Evolutionary conservation across 164 flowering plant genomes (phyloP), one percentile per base, ranked within the genome.

Genomic region (grape (Vitis vinifera)): DNA sequence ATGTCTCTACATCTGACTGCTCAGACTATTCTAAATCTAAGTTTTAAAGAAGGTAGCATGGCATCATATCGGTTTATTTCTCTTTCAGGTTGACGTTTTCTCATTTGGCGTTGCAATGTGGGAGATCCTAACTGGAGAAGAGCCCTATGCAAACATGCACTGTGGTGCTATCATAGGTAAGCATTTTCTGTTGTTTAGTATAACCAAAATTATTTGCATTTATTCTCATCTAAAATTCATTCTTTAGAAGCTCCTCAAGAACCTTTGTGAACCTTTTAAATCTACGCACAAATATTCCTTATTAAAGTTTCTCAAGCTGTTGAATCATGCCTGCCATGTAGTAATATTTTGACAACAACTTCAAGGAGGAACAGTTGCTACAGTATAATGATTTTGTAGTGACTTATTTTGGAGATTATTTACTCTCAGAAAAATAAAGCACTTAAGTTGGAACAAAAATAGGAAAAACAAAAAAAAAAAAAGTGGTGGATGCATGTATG

Each of bases 51-150:
- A 53, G 14, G 14, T 53, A 53, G n/a, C 10, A 53, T 4, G 15
- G 15, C 56, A 53, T 10, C 56, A 11, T 13, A 13, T 53, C 17
- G 55, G 1, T 7, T 9, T 63, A 2, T 62, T 27, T 74, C 19
- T 59, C 44, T 53, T 1, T 6, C 59, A 81, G 84, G 84, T 81
- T 49, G 84, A 81, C 71, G 91, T 93, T 63, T 93, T 81, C 84
- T 93, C 98, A 49, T 93, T 93, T 79, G 97, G 98, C 47, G 82
- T 93, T 50, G 86, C 88, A 69, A 71, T 93, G 86, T 93, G 98
- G 98, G 98, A 93, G 80, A 80, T 93, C 65, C 66, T 88, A 76
- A 91, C 95, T 0, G 94, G 93, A 13, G 98, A 93, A 69, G 98
- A 93, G 78, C 98, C 98, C 3, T 93, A 91, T 76, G 87, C 89